Conservation (phyloP, 2,329 filamentous ascomycete species). For the Ceratocystis cacaofunesta region DNA sequence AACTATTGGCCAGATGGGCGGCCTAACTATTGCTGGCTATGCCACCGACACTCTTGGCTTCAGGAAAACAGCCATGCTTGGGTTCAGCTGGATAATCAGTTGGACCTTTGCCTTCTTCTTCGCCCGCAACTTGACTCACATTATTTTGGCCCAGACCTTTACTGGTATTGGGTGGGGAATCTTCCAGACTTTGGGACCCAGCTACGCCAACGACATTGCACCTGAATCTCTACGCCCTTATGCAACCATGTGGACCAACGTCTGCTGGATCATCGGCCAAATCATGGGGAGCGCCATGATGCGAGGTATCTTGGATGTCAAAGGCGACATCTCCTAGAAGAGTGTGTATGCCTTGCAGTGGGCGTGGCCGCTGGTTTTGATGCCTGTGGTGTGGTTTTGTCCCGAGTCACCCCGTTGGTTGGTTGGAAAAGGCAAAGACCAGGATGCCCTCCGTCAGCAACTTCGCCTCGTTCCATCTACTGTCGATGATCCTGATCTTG, state of each 20-base stretch:
- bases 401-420: slow-evolving; percentile 32
- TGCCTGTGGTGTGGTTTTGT: slow-evolving; percentile 25
- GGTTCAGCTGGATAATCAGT: slow-evolving; percentile 24
- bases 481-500: slow-evolving; percentile 21
- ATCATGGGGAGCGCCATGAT: slow-evolving; percentile 29
- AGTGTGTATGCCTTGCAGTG: slow-evolving; percentile 33
- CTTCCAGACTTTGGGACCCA: slow-evolving; percentile 28
- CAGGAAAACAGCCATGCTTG: slow-evolving; percentile 28
- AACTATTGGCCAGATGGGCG: slow-evolving; percentile 32
- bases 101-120: slow-evolving; percentile 33
- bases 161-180: slow-evolving; percentile 29
- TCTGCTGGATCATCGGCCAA: slow-evolving; percentile 31
- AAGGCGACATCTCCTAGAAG: slow-evolving; percentile 29
- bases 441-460: slow-evolving; percentile 21
- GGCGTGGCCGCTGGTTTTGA: slow-evolving; percentile 29
- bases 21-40: slow-evolving; percentile 29
- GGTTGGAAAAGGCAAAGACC: slow-evolving; percentile 26
- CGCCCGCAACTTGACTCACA: slow-evolving; percentile 24
- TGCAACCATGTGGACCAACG: slow-evolving; percentile 28
- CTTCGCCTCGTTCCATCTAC: slow-evolving; percentile 21
- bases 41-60: slow-evolving; percentile 29
- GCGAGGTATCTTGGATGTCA: slow-evolving; percentile 24
- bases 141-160: slow-evolving; percentile 28
- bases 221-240: slow-evolving; percentile 25
- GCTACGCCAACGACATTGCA: slow-evolving; percentile 29